Conservation (phyloP, 768 basidiomycete genomes). For the Coprinopsis sp. region DNA sequence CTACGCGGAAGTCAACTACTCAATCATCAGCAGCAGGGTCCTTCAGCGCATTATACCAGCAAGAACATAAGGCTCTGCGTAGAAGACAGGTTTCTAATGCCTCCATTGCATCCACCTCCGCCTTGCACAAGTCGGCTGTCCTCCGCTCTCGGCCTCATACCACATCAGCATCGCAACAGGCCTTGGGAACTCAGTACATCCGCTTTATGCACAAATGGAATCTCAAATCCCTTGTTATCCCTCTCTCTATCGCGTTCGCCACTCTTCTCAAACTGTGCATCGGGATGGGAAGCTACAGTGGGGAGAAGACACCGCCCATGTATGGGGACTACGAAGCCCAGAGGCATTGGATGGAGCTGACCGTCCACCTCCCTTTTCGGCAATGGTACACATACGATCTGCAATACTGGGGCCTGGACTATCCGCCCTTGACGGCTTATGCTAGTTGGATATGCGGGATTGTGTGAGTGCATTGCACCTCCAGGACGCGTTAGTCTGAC, state of each 20-base stretch:
- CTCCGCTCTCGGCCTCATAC: not conserved
- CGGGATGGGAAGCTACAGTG: slow-evolving; percentile 79
- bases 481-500: not conserved
- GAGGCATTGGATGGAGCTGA: slow-evolving; percentile 93
- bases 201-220: slow-evolving; percentile 76
- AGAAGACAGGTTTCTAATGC: slow-evolving; percentile 12
- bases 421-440: slow-evolving; percentile 91
- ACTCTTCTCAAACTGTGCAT: slow-evolving; percentile 62
- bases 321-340: slow-evolving; percentile 93
- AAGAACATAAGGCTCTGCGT: slow-evolving; percentile 22
- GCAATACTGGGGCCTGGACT: slow-evolving; percentile 92
- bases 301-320: slow-evolving; percentile 79
- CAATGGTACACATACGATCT: slow-evolving; percentile 90
- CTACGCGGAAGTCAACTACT: slow-evolving; percentile 8
- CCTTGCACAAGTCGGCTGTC: slow-evolving; percentile 4
- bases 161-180: slow-evolving; percentile 20
- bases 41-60: slow-evolving; percentile 37
- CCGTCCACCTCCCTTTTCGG: slow-evolving; percentile 64
- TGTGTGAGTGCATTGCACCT: slow-evolving; percentile 44
- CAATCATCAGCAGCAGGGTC: slow-evolving; percentile 20
- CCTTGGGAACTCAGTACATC: slow-evolving; percentile 58
- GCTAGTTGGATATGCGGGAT: slow-evolving; percentile 78
- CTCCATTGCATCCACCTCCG: slow-evolving; percentile 1
- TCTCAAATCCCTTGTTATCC: slow-evolving; percentile 56
- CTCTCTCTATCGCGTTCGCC: slow-evolving; percentile 47